A percentile compares a stretch with the other conserved stretches of the same genome.
Conservation (phyloP, 768 basidiomycete genomes). For the Leccinellum rugosiceps region DNA sequence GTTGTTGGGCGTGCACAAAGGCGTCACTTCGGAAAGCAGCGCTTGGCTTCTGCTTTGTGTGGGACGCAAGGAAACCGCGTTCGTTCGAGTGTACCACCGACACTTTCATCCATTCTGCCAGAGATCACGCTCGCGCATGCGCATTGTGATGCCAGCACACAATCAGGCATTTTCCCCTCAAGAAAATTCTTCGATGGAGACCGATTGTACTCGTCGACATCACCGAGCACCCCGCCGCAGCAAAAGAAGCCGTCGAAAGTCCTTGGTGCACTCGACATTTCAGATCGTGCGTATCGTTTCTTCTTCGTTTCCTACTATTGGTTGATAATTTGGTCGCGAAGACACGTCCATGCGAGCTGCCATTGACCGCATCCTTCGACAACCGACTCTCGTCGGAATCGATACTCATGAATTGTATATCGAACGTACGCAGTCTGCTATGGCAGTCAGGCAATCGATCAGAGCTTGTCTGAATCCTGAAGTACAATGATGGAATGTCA, state of each 20-base stretch:
- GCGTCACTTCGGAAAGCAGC: conserved; percentile 57
- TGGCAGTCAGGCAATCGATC: background rate
- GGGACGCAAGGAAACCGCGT: conserved; percentile 8
- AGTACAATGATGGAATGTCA: conserved; percentile 10
- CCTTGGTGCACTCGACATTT: conserved; percentile 24
- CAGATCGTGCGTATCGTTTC: conserved; percentile 24
- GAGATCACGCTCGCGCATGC: conserved; percentile 29
- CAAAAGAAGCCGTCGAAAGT: conserved; percentile 22
- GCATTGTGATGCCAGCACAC: conserved; percentile 1
- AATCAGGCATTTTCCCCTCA: background rate
- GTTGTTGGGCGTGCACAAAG: conserved; percentile 52
- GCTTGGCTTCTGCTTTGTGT: conserved; percentile 46
- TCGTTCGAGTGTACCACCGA: background rate
- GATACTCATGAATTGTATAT: background rate
- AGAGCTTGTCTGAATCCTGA: background rate
- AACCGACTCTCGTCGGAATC: conserved; percentile 25
- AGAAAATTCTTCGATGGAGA: conserved; percentile 1
- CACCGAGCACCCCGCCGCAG: conserved; percentile 1
- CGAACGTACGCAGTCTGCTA: background rate
- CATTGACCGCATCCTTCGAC: conserved; percentile 27
- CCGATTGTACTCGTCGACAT: background rate
- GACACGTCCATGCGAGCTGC: conserved; percentile 29
- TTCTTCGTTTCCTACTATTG: background rate
- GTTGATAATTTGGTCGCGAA: conserved; percentile 8
- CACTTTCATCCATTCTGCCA: conserved; percentile 12